Conservation (phyloP, 768 basidiomycete species). For the Butyriboletus loyo region DNA sequence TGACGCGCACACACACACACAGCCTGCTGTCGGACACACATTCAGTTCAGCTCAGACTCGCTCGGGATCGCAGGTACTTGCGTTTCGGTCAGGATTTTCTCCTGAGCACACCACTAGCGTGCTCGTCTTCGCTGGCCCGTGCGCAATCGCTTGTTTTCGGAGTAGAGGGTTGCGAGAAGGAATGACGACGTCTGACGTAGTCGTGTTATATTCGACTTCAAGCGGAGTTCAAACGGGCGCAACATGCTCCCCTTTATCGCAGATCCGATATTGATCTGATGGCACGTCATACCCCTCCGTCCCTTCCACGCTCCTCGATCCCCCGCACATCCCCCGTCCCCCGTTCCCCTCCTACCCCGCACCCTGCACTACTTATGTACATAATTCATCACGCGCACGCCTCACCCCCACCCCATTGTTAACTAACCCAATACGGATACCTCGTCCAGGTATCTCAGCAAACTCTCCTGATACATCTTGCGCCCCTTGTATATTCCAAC, state of each 20-base stretch:
- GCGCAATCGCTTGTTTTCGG: conserved; percentile 27
- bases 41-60: conserved; percentile 18
- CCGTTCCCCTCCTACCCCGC: neutral
- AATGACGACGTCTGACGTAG: conserved; percentile 46
- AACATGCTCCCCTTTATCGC: conserved; percentile 21
- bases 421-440: conserved; percentile 18
- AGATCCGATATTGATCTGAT: conserved; percentile 35
- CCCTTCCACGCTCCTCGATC: conserved; percentile 15
- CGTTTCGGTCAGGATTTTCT: conserved; percentile 15
- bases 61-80: conserved; percentile 23
- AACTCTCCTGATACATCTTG: conserved; percentile 21
- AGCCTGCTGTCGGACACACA: conserved; percentile 16
- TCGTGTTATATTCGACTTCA: conserved; percentile 42
- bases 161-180: conserved; percentile 32
- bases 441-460: conserved; percentile 23
- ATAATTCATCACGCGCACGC: neutral
- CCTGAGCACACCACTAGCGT: neutral
- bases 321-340: conserved; percentile 12
- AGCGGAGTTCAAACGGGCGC: conserved; percentile 37
- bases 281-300: conserved; percentile 30
- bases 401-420: conserved; percentile 5
- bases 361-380: neutral
- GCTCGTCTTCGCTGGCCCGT: conserved; percentile 28
- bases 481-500: conserved; percentile 37
- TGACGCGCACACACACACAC: conserved; percentile 24